Evolutionary conservation across 2,329 filamentous ascomycete genomes (phyloP).

Genomic region (Paecilomyces sp.): DNA sequence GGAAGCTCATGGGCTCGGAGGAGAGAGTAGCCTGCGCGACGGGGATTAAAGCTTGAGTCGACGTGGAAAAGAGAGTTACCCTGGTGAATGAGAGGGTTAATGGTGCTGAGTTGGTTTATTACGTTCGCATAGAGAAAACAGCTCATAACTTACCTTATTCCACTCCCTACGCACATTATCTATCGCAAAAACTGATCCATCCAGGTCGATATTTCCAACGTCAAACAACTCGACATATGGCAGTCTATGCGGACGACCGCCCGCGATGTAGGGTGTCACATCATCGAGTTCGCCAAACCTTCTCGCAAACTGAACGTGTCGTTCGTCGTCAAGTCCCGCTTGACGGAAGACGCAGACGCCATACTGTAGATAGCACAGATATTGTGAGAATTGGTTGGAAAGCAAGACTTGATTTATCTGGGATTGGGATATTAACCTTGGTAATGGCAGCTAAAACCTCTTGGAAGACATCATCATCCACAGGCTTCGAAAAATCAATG

Average conservation of each 20-base stretch:
- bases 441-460: constrained; percentile 29
- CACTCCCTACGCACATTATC: constrained; percentile 35
- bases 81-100: constrained; percentile 7
- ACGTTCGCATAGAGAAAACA: no score
- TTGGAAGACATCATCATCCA: constrained; percentile 24
- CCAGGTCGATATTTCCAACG: constrained; percentile 47
- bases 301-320: constrained; percentile 45
- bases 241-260: constrained; percentile 42
- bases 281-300: constrained; percentile 52
- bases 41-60: constrained; percentile 51
- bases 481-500: constrained; percentile 27
- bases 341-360: constrained; percentile 47
- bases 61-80: constrained; percentile 50
- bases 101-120: no score
- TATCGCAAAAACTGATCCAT: constrained; percentile 38
- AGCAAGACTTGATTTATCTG: no score
- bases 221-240: constrained; percentile 50
- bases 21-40: constrained; percentile 46
- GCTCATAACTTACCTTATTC: constrained; percentile 26
- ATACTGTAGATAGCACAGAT: constrained; percentile 30
- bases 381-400: background rate
- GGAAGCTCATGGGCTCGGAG: constrained; percentile 46
- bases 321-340: constrained; percentile 44
- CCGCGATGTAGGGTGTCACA: constrained; percentile 42
- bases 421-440: constrained; percentile 17